These are phyloP conservation scores for Fusarium incarnatum DNA, from an alignment of 2,329 filamentous ascomycete genomes.

Conservation along the genomic window DNA sequence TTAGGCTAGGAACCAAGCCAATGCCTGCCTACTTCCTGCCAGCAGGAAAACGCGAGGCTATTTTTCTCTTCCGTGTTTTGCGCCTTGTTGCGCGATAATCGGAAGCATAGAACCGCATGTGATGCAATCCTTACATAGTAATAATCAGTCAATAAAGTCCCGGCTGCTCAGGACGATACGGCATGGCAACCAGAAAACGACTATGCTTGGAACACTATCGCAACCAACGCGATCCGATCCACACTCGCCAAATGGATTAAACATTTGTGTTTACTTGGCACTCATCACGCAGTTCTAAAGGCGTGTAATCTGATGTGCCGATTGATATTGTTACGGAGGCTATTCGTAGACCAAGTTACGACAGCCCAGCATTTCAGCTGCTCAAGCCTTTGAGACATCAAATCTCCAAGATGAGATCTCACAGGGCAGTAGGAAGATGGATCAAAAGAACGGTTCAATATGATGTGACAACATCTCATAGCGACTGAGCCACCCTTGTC, in stretches of 20 bases:
- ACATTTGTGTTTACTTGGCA: conserved; percentile 27
- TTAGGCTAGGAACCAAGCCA: conserved; percentile 14
- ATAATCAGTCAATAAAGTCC: neutral
- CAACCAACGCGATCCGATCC: neutral
- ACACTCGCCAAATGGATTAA: conserved; percentile 6
- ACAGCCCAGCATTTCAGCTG: neutral
- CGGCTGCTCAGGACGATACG: neutral
- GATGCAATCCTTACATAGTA: conserved; percentile 4
- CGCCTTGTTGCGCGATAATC: conserved; percentile 3
- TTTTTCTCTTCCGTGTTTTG: conserved; percentile 3
- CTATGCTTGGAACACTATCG: neutral
- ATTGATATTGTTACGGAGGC: conserved; percentile 12
- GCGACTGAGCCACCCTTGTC: conserved; percentile 11
- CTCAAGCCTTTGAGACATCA: conserved; percentile 22
- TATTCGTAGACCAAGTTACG: neutral
- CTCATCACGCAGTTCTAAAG: conserved; percentile 7
- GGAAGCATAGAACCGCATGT: neutral
- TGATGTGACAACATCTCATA: conserved; percentile 30
- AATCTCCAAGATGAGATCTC: conserved; percentile 2
- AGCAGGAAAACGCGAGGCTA: conserved; percentile 13
- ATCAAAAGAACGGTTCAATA: conserved; percentile 1
- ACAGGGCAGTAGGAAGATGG: conserved; percentile 5
- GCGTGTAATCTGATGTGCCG: neutral
- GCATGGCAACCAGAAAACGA: neutral
- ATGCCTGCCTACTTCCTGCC: neutral